Base-by-base conservation (phyloP, 257 asterid species). In the Solanum chiquidenum region DNA sequence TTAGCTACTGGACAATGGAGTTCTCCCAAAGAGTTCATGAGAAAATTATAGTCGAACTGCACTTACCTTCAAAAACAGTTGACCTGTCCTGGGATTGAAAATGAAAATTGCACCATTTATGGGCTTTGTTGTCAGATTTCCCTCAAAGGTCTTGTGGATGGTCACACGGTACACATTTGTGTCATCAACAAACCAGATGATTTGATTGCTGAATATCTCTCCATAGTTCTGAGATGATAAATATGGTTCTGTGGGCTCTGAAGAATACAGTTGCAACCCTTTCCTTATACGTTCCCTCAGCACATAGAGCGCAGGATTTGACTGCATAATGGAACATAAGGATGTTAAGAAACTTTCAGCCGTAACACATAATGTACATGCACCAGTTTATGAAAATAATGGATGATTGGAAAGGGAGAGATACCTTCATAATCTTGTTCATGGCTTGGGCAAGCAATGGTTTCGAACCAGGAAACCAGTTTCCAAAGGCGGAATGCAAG, bases 391-490 rank as follows among this genome's bases (percentile, higher is more conserved):
- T 35, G 20, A 82, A 79, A 82, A 82, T 82, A 31, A 82, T 49
- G 86, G 86, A 49, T 49, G 69, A 82, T 11, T 7, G 40, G 25
- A 14, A 14, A 29, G 23, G 38, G 18, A 33, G 31, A 75, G 9
- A 38, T 89, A 97, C 99, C 99, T 97, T 97, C 99, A 97, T 97
- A 87, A 97, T 97, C 92, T 97, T 97, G 93, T 97, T 97, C 99
- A 97, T 97, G 44, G 99, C 99, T 93, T 97, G 99, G 6, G 98
- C 98, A 88, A 97, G 93, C 91, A 97, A 89, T 3, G 99, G 99
- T 88, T 97, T 97, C 75, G 99, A 97, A 90, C 99, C 99, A 83
- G 99, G 99, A 91, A 97, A 97, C 99, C 99, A 97, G 92, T 97
- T 97, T 87, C 99, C 99, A 86, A 97, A 97, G 6, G 99, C 98